phyloP scores from a whole-genome alignment of 208 protist species.

The Acanthamoeba royreba region DNA sequence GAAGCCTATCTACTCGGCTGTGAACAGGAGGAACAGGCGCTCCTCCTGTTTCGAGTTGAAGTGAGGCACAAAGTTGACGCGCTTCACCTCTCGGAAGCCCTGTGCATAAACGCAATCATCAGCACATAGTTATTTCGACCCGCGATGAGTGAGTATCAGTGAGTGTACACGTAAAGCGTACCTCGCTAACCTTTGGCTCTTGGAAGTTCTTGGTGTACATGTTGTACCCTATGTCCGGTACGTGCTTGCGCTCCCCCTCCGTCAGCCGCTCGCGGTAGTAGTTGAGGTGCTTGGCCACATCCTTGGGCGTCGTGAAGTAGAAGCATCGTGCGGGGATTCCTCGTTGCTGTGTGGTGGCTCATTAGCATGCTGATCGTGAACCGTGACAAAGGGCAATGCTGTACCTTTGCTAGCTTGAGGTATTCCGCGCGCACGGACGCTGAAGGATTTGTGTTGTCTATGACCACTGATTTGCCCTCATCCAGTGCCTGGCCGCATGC shows the following conservation, averaged over 20 bases:
- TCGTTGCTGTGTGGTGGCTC: background rate
- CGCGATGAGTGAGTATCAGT: too few species aligned
- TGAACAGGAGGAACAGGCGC: constrained; percentile 42
- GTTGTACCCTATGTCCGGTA: background rate
- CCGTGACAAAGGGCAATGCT: background rate
- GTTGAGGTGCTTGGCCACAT: constrained; percentile 85
- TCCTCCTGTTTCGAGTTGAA: constrained; percentile 35
- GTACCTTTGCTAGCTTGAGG: constrained; percentile 71
- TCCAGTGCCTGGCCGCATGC: constrained; percentile 67
- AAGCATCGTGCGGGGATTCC: constrained; percentile 79
- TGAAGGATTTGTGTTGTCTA: constrained; percentile 90
- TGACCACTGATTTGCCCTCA: constrained; percentile 80
- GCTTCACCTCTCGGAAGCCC: constrained; percentile 57
- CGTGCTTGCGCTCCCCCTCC: background rate
- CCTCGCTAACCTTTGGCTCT: constrained; percentile 60
- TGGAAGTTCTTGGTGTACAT: constrained; percentile 67
- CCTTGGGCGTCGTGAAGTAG: constrained; percentile 72
- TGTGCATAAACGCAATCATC: too few species aligned
- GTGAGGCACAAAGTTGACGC: constrained; percentile 68
- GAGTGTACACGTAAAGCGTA: too few species aligned
- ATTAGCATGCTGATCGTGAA: background rate
- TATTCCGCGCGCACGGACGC: constrained; percentile 74
- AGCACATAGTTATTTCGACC: too few species aligned
- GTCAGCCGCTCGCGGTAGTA: constrained; percentile 60
- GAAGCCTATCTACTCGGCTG: too few species aligned